These are phyloP conservation scores for Fusarium secorum DNA, from an alignment of 2,329 filamentous ascomycete species.

Conservation along the genomic window DNA sequence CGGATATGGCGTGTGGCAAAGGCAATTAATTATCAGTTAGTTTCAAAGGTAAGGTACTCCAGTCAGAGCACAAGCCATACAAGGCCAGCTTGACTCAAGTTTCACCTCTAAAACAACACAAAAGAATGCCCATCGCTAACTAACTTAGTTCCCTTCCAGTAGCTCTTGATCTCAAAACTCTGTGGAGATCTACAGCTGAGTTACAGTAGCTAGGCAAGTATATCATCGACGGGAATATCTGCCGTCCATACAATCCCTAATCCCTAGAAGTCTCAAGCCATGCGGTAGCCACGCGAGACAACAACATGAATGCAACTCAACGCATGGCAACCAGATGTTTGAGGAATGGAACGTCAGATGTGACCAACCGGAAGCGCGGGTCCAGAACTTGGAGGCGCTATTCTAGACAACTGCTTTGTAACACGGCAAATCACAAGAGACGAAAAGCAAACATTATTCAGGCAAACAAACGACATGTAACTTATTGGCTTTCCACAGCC, in stretches of 20 bases:
- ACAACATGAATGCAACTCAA: conserved; percentile 10
- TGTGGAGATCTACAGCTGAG: background rate
- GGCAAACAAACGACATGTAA: background rate
- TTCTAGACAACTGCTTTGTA: conserved; percentile 2
- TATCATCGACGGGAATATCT: background rate
- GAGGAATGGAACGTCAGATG: conserved; percentile 21
- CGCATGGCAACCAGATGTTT: conserved; percentile 27
- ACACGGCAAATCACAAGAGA: background rate
- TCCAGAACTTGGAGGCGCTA: conserved; percentile 12
- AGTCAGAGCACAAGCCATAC: background rate
- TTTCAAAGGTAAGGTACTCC: background rate
- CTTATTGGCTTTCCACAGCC: background rate
- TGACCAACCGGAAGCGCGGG: conserved; percentile 23
- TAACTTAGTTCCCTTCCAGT: conserved; percentile 3
- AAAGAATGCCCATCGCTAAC: background rate
- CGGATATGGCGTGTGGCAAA: background rate
- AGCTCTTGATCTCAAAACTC: background rate
- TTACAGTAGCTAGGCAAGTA: background rate
- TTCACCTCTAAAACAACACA: background rate
- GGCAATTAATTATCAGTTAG: background rate
- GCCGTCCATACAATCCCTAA: background rate
- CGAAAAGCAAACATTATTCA: background rate
- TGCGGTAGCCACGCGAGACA: conserved; percentile 14
- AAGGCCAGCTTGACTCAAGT: background rate
- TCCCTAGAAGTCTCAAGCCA: background rate